phyloP scores from a whole-genome alignment of 306 rosid genomes.

The Trichosanthes truncata region DNA sequence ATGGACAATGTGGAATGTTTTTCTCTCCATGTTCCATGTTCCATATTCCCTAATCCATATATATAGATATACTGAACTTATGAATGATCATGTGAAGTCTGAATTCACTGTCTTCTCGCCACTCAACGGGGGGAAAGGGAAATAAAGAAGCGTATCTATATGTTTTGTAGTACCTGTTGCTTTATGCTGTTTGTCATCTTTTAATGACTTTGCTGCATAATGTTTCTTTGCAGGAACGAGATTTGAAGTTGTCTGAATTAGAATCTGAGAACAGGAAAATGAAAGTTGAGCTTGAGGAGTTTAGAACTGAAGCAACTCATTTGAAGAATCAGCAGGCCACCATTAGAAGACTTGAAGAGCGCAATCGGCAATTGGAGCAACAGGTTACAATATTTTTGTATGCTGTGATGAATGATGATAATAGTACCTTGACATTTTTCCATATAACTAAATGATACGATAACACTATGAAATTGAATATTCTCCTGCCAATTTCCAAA shows the following conservation, averaged over 20 bases:
- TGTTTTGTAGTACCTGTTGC: background rate
- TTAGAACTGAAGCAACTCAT: conserved; percentile 95
- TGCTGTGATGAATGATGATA: conserved; percentile 11
- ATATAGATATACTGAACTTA: background rate
- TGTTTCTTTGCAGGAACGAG: conserved; percentile 67
- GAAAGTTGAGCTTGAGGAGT: conserved; percentile 99
- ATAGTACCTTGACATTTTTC: conserved; percentile 3
- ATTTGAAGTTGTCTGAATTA: conserved; percentile 67
- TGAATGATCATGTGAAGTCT: background rate
- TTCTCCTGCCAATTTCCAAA: background rate
- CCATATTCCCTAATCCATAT: background rate
- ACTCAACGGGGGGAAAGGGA: background rate
- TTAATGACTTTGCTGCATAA: background rate
- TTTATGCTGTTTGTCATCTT: background rate
- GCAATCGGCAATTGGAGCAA: conserved; percentile 90
- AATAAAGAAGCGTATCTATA: background rate
- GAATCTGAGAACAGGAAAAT: conserved; percentile 93
- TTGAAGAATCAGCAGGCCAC: conserved; percentile 98
- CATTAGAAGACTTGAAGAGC: conserved; percentile 90
- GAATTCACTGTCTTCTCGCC: background rate
- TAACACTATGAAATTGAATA: background rate
- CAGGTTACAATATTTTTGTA: conserved; percentile 46
- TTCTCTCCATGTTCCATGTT: background rate
- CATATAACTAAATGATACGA: background rate
- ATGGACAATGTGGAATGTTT: background rate